Percentiles rank a stretch among this genome's conserved stretches.
Evolutionary conservation across 805 yeast genomes (phyloP).

Genomic region (Jamesozyma gamospora): DNA sequence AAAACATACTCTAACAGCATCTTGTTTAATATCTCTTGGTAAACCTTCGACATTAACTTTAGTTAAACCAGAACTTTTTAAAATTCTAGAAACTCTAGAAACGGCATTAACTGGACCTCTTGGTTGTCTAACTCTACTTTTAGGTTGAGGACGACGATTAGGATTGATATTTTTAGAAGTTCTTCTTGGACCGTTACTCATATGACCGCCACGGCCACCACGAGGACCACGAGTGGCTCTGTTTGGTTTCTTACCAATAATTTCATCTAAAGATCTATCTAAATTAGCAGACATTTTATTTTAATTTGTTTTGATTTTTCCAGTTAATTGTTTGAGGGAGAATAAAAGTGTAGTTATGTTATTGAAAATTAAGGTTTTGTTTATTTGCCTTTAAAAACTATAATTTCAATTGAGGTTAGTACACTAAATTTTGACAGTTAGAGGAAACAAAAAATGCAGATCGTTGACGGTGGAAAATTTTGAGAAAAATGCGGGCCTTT

Average conservation of each 20-base stretch:
- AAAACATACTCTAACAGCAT: conserved; percentile 75
- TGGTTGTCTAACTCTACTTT: conserved; percentile 11
- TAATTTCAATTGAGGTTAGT: no score
- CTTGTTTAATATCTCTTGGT: conserved; percentile 78
- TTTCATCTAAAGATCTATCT: conserved; percentile 92
- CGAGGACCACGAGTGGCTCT: conserved; percentile 22
- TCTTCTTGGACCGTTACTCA: conserved; percentile 24
- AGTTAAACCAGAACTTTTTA: conserved; percentile 47
- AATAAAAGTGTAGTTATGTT: neutral
- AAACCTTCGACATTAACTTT: conserved; percentile 79
- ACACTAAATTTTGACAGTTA: no score
- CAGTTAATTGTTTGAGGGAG: neutral
- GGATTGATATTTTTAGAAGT: conserved; percentile 25
- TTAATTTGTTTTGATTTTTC: neutral
- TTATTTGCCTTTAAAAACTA: neutral
- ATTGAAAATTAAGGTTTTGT: neutral
- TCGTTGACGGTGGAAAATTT: no score
- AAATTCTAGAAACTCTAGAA: conserved; percentile 31
- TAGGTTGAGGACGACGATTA: conserved; percentile 20
- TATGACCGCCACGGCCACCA: conserved; percentile 25
- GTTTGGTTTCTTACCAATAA: conserved; percentile 49
- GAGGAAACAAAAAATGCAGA: no score
- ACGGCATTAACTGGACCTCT: conserved; percentile 27
- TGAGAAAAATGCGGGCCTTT: no score
- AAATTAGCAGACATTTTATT: conserved; percentile 62